phyloP scores from a whole-genome alignment of 805 yeast genomes.

The Ogataea angusta region DNA sequence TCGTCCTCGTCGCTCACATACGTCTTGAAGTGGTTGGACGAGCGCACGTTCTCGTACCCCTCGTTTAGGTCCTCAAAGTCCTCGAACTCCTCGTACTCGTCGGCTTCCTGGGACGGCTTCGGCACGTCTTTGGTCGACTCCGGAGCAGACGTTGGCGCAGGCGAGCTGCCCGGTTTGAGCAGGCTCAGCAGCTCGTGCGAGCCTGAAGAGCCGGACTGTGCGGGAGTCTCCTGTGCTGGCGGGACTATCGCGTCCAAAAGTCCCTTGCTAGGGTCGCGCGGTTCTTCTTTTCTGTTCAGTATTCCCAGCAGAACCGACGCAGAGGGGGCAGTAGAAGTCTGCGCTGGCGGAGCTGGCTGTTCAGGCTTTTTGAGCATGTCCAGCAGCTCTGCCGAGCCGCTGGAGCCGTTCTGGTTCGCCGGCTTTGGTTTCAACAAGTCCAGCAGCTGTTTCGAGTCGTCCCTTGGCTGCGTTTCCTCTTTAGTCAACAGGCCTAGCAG shows the following conservation, averaged over 20 bases:
- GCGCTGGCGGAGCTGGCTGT: not conserved
- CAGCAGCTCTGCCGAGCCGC: constrained; percentile 5
- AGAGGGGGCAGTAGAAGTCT: constrained; percentile 2
- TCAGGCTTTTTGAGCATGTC: constrained; percentile 1
- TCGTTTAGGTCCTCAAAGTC: constrained; percentile 26
- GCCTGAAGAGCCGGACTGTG: not conserved
- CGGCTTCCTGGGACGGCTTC: constrained; percentile 5
- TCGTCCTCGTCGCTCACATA: constrained; percentile 20
- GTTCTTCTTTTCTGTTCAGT: constrained; percentile 7
- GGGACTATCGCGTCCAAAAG: constrained; percentile 7
- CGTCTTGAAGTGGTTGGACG: constrained; percentile 21
- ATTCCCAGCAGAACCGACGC: constrained; percentile 11
- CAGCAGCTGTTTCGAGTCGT: constrained; percentile 9
- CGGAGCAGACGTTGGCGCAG: not conserved
- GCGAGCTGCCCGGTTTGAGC: constrained; percentile 4
- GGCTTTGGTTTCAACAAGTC: constrained; percentile 9
- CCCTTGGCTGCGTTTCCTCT: not conserved
- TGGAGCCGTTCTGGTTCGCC: not conserved
- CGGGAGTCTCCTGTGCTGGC: not conserved
- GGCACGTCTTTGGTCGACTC: not conserved
- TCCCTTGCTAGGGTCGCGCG: constrained; percentile 14
- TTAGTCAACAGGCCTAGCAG: constrained; percentile 7
- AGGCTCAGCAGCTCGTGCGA: constrained; percentile 10
- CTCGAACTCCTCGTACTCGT: constrained; percentile 19
- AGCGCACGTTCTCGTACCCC: constrained; percentile 18